Base-by-base conservation (phyloP, 1,284 basidiomycete genomes). In the Neonothopanus nambi region DNA sequence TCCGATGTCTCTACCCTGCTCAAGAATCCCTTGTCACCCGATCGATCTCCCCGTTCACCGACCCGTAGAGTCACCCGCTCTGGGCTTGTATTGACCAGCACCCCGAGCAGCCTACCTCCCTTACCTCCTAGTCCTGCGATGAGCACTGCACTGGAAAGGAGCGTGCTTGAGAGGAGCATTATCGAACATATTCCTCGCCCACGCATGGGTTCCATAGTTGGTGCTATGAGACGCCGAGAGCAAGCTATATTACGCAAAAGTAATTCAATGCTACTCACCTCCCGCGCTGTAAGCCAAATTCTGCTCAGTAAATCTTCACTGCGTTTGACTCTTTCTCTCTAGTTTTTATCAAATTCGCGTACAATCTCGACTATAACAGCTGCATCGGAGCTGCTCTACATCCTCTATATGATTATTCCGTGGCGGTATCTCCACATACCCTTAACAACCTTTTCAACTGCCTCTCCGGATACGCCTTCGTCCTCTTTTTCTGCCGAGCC, bases 261-360 rank as follows among this genome's bases (percentile, higher is more conserved):
- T 15, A 64, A 66, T 38, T 68, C 77, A 52, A 63, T 70, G 41
- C 57, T 82, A 18, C 59, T 72, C 33, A 65, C 68, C n/a, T 64
- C 76, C 18, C 73, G 78, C 61, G 64, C 62, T 40, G 79, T 81
- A 57, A 37, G 77, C 69, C 21, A 17, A 23, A 15, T 35, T 26
- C 21, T 35, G 41, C 45, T 53, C 52, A 61, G 39, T 61, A n/a
- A 15, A 11, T 40, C 18, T 35, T 50, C 57, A 53, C 5, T 52
- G 9, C 20, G 44, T 13, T 24, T 28, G 54, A 55, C 20, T 13
- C n/a, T 41, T 47, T 40, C 21, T 51, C 15, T 35, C 3, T 28
- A 84, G 81, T 76, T 76, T 52, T 67, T 84, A 5, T 84, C 82
- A n/a, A 78, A 76, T 55, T 79, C 82, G 1, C 70, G 71, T 24